Evolutionary conservation across 208 protist species (phyloP), one percentile per base, ranked within the genome.

Genomic region (Leishmania turanica): DNA sequence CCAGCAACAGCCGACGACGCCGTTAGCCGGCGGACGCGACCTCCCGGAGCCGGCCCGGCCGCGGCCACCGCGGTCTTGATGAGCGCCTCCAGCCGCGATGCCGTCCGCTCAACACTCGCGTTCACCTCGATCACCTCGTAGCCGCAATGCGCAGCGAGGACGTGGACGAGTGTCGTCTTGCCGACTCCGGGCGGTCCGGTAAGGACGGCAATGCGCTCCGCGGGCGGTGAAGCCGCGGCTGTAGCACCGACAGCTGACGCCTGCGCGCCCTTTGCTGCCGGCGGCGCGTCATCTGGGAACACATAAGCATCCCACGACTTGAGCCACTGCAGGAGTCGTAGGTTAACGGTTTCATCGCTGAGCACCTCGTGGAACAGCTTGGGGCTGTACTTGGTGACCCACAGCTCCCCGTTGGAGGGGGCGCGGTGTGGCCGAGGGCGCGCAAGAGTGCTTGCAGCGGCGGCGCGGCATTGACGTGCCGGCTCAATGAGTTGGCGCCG

Each of bases 61-160:
- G 87, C 76, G 9, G 87, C 86, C 68, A 95, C 90, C 17, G 90
- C 88, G 15, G 91, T 88, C 79, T 91, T 84, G 79, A 97, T 95
- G 60, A 92, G 78, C 34, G 78, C 82, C 81, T 97, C 89, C 58
- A 98, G 81, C 54, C 85, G 85, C 53, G 91, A 85, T 37, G 87
- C 82, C 40, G 91, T 98, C 69, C 97, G 88, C 79, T 99, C 96
- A 21, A 96, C 90, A 64, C 94, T 98, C 66, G 99, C 99, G 86
- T 99, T 99, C 60, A 99, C 94, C 80, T 99, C 98, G 17, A 99
- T 79, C 72, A 94, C 83, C 70, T 95, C 89, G 84, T 99, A 99
- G 2, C 97, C 97, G 78, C 96, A 98, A 74, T 99, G 95, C 51
- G 89, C 79, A 13, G 97, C 98, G 8, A 99, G 78, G 9, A 99